phyloP scores from a whole-genome alignment of 108 stramenopile species.

The Skeletonema potamos region DNA sequence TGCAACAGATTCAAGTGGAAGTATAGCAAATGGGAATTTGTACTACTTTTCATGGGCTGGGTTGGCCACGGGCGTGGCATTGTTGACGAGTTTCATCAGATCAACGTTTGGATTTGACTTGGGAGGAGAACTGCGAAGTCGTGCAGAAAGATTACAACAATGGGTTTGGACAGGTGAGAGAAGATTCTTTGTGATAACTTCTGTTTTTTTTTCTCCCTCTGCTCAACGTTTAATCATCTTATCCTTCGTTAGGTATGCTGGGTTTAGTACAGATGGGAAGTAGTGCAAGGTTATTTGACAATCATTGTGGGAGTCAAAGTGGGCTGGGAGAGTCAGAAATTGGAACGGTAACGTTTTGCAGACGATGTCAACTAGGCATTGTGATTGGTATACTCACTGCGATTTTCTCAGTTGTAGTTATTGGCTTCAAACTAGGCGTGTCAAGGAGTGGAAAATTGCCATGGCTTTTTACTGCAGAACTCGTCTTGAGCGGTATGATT shows the following conservation, averaged over 20 bases:
- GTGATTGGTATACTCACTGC: slow-evolving; percentile 62
- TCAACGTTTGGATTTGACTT: slow-evolving; percentile 70
- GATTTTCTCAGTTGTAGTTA: slow-evolving; percentile 48
- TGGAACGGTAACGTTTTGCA: slow-evolving; percentile 51
- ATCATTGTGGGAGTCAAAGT: slow-evolving; percentile 46
- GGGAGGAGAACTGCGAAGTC: slow-evolving; percentile 56
- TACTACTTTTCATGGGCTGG: slow-evolving; percentile 88
- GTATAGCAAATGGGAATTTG: slow-evolving; percentile 77
- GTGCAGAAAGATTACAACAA: slow-evolving; percentile 55
- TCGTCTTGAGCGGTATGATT: slow-evolving; percentile 48
- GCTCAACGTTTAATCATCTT: slow-evolving; percentile 17
- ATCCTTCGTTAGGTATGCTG: slow-evolving; percentile 42
- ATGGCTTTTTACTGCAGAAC: slow-evolving; percentile 66
- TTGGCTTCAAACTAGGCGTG: slow-evolving; percentile 69
- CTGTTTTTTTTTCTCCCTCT: too few relatives aligned
- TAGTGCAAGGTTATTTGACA: slow-evolving; percentile 68
- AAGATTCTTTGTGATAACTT: not conserved
- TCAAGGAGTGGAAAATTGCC: slow-evolving; percentile 30
- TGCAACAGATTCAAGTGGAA: slow-evolving; percentile 54
- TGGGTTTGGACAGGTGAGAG: slow-evolving; percentile 48
- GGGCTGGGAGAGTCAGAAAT: slow-evolving; percentile 12
- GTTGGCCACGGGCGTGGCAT: slow-evolving; percentile 57
- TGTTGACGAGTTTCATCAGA: slow-evolving; percentile 59
- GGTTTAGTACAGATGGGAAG: slow-evolving; percentile 79
- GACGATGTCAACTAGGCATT: slow-evolving; percentile 71